phyloP scores from a whole-genome alignment of 306 rosid genomes.

The Pyrus betulifolia region DNA sequence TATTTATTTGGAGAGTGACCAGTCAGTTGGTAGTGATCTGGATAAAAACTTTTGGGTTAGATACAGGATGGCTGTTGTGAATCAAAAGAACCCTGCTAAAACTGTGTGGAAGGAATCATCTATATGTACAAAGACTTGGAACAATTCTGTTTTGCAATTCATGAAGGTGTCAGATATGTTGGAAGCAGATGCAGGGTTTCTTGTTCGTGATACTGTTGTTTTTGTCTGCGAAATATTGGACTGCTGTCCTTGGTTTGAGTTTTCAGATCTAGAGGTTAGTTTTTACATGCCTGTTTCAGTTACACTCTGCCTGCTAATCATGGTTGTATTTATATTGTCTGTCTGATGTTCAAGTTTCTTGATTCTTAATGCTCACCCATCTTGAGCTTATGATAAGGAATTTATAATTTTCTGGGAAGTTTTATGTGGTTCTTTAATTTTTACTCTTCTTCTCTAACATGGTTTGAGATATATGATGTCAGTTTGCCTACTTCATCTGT shows the following conservation, averaged over 20 bases:
- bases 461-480: background rate
- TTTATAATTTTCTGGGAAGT: background rate
- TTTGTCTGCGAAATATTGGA: slow-evolving; percentile 97
- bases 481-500: background rate
- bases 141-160: slow-evolving; percentile 97
- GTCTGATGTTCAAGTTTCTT: background rate
- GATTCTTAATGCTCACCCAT: background rate
- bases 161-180: slow-evolving; percentile 98
- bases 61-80: slow-evolving; percentile 95
- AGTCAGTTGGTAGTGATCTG: slow-evolving; percentile 86
- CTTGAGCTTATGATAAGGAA: background rate
- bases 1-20: slow-evolving; percentile 97
- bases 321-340: background rate
- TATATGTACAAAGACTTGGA: slow-evolving; percentile 98
- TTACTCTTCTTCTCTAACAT: background rate
- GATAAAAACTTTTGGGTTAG: slow-evolving; percentile 99
- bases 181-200: slow-evolving; percentile 97
- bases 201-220: slow-evolving; percentile 87
- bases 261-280: slow-evolving; percentile 95
- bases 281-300: slow-evolving; percentile 17
- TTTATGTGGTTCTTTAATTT: background rate
- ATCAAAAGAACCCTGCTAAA: slow-evolving; percentile 86
- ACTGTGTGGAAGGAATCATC: slow-evolving; percentile 99
- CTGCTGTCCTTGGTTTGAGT: slow-evolving; percentile 99
- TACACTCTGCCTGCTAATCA: background rate